Evolutionary conservation across 495 filamentous ascomycete species (phyloP).

Genomic region (Evernia prunastri): DNA sequence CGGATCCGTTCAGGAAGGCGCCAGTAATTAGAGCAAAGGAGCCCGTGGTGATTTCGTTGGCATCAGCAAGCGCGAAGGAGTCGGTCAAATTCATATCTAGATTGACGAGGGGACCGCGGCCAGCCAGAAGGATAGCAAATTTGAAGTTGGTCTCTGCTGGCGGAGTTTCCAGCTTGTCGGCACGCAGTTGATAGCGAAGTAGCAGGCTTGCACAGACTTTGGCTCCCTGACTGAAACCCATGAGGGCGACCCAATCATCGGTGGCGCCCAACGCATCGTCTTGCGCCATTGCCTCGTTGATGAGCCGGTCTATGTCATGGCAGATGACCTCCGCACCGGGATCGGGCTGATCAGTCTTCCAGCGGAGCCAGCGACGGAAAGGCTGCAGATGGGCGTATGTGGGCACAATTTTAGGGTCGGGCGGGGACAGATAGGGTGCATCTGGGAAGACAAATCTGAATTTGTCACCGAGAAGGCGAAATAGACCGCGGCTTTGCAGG

Average conservation of each 20-base stretch:
- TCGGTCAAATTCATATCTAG: slow-evolving; percentile 30
- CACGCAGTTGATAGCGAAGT: slow-evolving; percentile 23
- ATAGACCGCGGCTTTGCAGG: slow-evolving; percentile 30
- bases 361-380: slow-evolving; percentile 17
- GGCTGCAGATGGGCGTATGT: slow-evolving; percentile 23
- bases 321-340: slow-evolving; percentile 21
- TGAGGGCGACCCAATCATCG: slow-evolving; percentile 52
- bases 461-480: slow-evolving; percentile 20
- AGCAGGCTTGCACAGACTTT: slow-evolving; percentile 47
- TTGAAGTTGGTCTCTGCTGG: slow-evolving; percentile 13
- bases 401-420: slow-evolving; percentile 37
- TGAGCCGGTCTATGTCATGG: slow-evolving; percentile 25
- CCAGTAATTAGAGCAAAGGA: slow-evolving; percentile 13
- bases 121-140: slow-evolving; percentile 48
- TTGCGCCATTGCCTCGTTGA: slow-evolving; percentile 20
- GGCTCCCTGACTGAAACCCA: slow-evolving; percentile 54
- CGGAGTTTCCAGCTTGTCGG: slow-evolving; percentile 3
- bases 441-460: slow-evolving; percentile 33
- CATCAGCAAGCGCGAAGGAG: slow-evolving; percentile 26
- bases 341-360: slow-evolving; percentile 9
- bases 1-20: not conserved
- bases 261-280: slow-evolving; percentile 16
- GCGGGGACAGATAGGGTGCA: slow-evolving; percentile 28
- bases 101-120: slow-evolving; percentile 47
- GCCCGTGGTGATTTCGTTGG: slow-evolving; percentile 32